phyloP scores from a whole-genome alignment of 2,329 filamentous ascomycete genomes.

The Alternaria sp. region DNA sequence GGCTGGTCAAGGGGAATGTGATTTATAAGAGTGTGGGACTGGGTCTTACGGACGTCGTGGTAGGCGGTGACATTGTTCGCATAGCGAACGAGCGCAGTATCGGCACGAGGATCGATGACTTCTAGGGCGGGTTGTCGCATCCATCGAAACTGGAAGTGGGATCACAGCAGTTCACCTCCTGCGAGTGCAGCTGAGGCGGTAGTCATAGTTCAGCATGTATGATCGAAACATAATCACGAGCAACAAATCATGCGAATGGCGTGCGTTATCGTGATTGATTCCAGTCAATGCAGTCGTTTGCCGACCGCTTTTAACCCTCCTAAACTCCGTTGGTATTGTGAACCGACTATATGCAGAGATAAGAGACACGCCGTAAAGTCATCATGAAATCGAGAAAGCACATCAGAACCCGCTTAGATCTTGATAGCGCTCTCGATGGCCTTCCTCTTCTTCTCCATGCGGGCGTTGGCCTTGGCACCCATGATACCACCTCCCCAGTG shows the following conservation, averaged over 20 bases:
- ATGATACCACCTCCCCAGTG: slow-evolving; percentile 99
- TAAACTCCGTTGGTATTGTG: slow-evolving; percentile 49
- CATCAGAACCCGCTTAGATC: slow-evolving; percentile 71
- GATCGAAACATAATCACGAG: slow-evolving; percentile 17
- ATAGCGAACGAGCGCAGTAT: slow-evolving; percentile 63
- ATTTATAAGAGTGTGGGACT: slow-evolving; percentile 74
- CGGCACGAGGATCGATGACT: slow-evolving; percentile 61
- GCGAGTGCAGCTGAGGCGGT: slow-evolving; percentile 10
- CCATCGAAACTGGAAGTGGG: neutral
- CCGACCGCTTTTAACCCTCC: slow-evolving; percentile 48
- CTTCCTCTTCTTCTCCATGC: slow-evolving; percentile 88
- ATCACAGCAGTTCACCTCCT: neutral
- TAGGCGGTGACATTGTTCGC: slow-evolving; percentile 64
- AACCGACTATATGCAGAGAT: slow-evolving; percentile 50
- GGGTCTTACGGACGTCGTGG: slow-evolving; percentile 72
- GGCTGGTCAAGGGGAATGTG: slow-evolving; percentile 68
- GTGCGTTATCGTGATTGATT: slow-evolving; percentile 46
- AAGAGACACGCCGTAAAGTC: slow-evolving; percentile 49
- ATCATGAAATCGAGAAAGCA: slow-evolving; percentile 35
- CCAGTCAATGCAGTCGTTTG: slow-evolving; percentile 42
- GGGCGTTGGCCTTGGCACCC: slow-evolving; percentile 87
- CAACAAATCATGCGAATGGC: slow-evolving; percentile 32
- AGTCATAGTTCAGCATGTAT: neutral
- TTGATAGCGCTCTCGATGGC: slow-evolving; percentile 93
- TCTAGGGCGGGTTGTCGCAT: slow-evolving; percentile 34